Percentiles rank a stretch among this genome's conserved stretches.
Conservation (phyloP, 2,329 filamentous ascomycete genomes). For the Paraphoma chrysanthemicola region DNA sequence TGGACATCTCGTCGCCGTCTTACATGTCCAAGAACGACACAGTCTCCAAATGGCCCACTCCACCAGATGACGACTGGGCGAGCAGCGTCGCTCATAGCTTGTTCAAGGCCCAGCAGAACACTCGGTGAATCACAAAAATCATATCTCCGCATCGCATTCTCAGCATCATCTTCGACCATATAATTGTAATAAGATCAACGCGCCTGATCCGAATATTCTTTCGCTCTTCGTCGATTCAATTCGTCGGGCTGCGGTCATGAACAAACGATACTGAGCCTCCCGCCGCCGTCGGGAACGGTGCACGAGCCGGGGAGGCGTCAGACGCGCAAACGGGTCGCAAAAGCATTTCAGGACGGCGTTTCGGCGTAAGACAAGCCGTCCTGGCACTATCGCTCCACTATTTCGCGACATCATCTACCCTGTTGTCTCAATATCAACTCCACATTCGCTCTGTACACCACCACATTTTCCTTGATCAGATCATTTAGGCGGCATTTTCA, state of each 20-base stretch:
- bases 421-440: constrained; percentile 24
- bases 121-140: constrained; percentile 35
- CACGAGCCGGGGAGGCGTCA: constrained; percentile 34
- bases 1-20: constrained; percentile 64
- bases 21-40: constrained; percentile 53
- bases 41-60: constrained; percentile 86
- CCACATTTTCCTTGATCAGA: constrained; percentile 23
- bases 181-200: constrained; percentile 42
- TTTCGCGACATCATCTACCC: constrained; percentile 20
- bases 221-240: constrained; percentile 34
- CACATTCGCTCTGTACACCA: constrained; percentile 32
- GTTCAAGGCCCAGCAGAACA: constrained; percentile 46
- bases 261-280: constrained; percentile 39
- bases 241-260: constrained; percentile 37
- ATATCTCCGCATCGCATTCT: constrained; percentile 33
- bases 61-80: constrained; percentile 91
- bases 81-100: constrained; percentile 80
- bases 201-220: constrained; percentile 32
- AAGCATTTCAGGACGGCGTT: constrained; percentile 39
- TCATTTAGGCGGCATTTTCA: constrained; percentile 36
- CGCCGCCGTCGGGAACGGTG: constrained; percentile 47
- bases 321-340: constrained; percentile 28
- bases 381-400: constrained; percentile 33
- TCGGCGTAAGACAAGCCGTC: constrained; percentile 30
- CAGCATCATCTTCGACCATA: constrained; percentile 33